phyloP scores from a whole-genome alignment of 2,329 filamentous ascomycete species.

The Pestalotiopsis sp. region DNA sequence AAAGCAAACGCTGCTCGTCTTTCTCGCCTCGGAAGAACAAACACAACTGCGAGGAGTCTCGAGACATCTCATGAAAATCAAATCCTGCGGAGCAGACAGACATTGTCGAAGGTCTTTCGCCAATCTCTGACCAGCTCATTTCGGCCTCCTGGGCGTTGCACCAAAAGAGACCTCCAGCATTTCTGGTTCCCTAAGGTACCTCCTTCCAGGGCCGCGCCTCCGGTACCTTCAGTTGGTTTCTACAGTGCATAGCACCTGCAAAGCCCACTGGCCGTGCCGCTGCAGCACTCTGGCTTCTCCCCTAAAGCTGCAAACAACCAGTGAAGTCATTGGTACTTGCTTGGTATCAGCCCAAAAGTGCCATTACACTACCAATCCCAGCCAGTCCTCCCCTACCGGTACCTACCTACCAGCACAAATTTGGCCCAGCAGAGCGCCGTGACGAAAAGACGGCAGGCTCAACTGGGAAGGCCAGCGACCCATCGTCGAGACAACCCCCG shows the following conservation, averaged over 20 bases:
- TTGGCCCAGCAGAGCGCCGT: neutral
- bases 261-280: neutral
- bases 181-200: neutral
- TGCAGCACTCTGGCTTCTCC: neutral
- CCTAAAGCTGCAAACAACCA: neutral
- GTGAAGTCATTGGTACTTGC: constrained; percentile 11
- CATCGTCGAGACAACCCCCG: constrained; percentile 4
- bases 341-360: neutral
- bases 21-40: neutral
- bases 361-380: neutral
- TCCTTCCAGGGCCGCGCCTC: neutral
- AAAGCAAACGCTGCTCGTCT: neutral
- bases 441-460: constrained; percentile 8
- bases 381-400: neutral
- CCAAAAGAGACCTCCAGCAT: neutral
- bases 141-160: neutral
- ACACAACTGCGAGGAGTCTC: neutral
- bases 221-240: neutral
- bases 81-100: neutral
- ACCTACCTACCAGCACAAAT: neutral
- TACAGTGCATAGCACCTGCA: neutral
- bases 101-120: neutral
- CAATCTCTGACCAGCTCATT: neutral
- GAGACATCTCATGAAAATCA: neutral
- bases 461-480: constrained; percentile 13